Evolutionary conservation across 2,329 filamentous ascomycete genomes (phyloP), one percentile per base, ranked within the genome.

Genomic region (Trichoderma aggressivum): DNA sequence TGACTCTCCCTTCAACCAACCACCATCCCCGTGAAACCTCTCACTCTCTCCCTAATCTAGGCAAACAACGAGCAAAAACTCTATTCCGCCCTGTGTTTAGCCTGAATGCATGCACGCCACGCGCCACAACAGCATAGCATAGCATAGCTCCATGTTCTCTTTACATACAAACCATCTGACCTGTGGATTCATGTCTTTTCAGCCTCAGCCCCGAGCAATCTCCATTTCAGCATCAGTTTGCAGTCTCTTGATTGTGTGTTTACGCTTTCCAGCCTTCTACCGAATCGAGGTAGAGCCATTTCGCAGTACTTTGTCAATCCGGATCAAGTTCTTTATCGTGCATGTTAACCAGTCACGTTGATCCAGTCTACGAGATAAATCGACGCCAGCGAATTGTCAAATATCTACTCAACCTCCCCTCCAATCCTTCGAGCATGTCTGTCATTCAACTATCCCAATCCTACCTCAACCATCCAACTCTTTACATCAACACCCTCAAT

Each of bases 31-130:
- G 28, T 59, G 28, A 59, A 59, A 24, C 10, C 47, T 53, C 47
- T 12, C 47, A 24, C 21, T 50, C 36, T 43, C 36, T 18, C 36
- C 16, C 32, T 43, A 43, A 43, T 43, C 39, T 43, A 43, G 39
- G 39, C 39, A 43, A 43, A 14, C 47, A 53, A 14, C 21, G 21
- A 10, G 16, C n/a, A n/a, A n/a, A 59, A 59, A 59, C 55, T 59
- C 55, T 59, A 59, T 32, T 59, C 55, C 18, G 18, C 26, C 55
- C 34, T 32, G 55, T 30, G 28, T 32, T 58, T 58, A 58, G 55
- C 55, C 55, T 58, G 55, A 58, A 58, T 47, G 34, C 34, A 12
- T 50, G 47, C 47, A 50, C n/a, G 53, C 53, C 24, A 56, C 16
- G 53, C 53, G 53, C 53, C 26, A 56, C n/a, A n/a, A n/a, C n/a